Evolutionary conservation across 139 green algal genomes (phyloP).

Genomic region (Raphidocelis subcapitata): DNA sequence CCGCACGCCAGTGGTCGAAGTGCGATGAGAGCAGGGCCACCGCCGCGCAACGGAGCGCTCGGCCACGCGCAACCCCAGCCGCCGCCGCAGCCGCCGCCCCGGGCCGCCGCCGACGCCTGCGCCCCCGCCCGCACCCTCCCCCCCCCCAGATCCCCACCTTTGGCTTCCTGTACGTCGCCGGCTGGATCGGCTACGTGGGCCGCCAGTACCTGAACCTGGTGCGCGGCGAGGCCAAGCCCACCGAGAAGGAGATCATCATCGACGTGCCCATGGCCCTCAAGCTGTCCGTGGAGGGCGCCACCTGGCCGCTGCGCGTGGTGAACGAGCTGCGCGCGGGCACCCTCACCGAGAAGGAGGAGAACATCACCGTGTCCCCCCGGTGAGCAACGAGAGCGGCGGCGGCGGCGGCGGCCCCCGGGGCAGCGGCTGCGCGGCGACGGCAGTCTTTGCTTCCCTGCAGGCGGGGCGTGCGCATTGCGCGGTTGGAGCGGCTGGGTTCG

Average conservation of each 20-base stretch:
- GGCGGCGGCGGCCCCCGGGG: too few species aligned
- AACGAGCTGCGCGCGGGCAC: constrained; percentile 75
- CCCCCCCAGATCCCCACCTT: constrained; percentile 88
- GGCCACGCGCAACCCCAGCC: too few species aligned
- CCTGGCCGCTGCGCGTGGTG: constrained; percentile 79
- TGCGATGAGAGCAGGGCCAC: too few species aligned
- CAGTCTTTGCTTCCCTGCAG: too few species aligned
- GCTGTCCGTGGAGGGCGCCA: constrained; percentile 65
- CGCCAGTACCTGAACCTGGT: constrained; percentile 83
- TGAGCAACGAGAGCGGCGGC: constrained; percentile 27
- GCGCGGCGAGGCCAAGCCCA: constrained; percentile 53
- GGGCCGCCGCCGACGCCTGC: too few species aligned
- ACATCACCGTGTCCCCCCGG: constrained; percentile 93
- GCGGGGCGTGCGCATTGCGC: too few species aligned
- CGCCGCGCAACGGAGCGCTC: too few species aligned
- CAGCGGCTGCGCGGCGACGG: too few species aligned
- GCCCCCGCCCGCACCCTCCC: too few species aligned
- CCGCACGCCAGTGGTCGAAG: too few species aligned
- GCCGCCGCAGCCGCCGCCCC: too few species aligned
- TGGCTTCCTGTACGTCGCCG: constrained; percentile 97
- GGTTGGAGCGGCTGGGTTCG: too few species aligned
- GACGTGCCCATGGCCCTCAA: constrained; percentile 87
- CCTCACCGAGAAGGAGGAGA: constrained; percentile 79
- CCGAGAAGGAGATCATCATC: constrained; percentile 98
- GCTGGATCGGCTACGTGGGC: constrained; percentile 95